A percentile compares a stretch with the other conserved stretches of the same genome.
phyloP scores from a whole-genome alignment of 2,329 filamentous ascomycete genomes.

The Aspergillus sp. region DNA sequence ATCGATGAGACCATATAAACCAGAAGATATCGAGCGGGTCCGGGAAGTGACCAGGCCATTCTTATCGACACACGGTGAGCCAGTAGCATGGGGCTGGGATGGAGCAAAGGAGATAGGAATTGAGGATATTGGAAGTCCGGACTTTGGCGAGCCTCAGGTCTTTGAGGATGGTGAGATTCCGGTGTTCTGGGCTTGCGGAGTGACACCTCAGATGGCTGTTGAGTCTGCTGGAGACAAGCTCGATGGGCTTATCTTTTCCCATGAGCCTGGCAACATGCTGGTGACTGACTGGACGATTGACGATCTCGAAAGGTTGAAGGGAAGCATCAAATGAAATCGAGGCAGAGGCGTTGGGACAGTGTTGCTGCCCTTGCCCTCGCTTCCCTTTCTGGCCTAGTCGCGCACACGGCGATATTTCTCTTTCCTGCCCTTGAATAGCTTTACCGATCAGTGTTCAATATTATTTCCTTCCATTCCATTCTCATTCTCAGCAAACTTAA shows the following conservation, averaged over 20 bases:
- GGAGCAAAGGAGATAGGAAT: slow-evolving; percentile 51
- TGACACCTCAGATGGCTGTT: slow-evolving; percentile 62
- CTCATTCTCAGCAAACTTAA: no score
- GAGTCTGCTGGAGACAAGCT: slow-evolving; percentile 46
- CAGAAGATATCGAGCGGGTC: slow-evolving; percentile 47
- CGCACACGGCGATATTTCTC: no score
- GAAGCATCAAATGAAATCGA: not conserved
- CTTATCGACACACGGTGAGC: slow-evolving; percentile 58
- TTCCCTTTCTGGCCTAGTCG: no score
- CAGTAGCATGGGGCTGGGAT: slow-evolving; percentile 62
- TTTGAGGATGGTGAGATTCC: slow-evolving; percentile 33
- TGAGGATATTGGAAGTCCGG: slow-evolving; percentile 45
- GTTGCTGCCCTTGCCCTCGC: no score
- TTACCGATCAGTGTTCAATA: no score
- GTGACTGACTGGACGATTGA: slow-evolving; percentile 49
- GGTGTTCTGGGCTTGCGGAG: slow-evolving; percentile 50
- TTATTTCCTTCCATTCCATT: no score
- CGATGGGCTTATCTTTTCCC: slow-evolving; percentile 55
- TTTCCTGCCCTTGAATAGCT: no score
- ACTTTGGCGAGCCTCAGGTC: slow-evolving; percentile 53
- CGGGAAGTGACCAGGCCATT: slow-evolving; percentile 53
- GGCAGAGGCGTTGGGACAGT: no score
- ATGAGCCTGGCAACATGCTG: slow-evolving; percentile 61
- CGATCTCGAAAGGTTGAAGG: slow-evolving; percentile 25
- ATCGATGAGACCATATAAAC: slow-evolving; percentile 58